A percentile compares a stretch with the other conserved stretches of the same genome.
Conservation (phyloP, 2,329 filamentous ascomycete species). For the Paraphaeosphaeria sporulosa region DNA sequence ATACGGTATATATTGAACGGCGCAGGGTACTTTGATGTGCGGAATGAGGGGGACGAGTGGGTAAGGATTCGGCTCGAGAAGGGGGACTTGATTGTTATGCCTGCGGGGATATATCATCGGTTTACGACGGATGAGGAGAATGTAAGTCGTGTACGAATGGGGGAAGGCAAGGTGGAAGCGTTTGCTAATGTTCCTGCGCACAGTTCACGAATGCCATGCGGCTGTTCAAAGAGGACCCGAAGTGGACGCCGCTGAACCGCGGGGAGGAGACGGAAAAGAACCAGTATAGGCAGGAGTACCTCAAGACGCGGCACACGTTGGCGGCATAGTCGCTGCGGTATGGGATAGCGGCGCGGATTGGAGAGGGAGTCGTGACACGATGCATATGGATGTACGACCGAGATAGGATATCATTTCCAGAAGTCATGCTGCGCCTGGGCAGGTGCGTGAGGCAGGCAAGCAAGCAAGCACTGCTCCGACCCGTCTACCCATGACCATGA, state of each 20-base stretch:
- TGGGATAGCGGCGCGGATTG: too few relatives aligned
- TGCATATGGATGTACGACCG: background rate
- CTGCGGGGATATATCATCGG: slow-evolving; percentile 94
- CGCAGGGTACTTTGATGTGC: slow-evolving; percentile 90
- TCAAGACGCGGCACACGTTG: slow-evolving; percentile 51
- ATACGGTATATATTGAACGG: slow-evolving; percentile 93
- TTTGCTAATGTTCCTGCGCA: slow-evolving; percentile 22
- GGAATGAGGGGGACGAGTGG: slow-evolving; percentile 84
- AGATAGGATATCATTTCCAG: background rate
- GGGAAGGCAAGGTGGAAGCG: background rate
- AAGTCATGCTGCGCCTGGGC: too few relatives aligned
- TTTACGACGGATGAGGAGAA: slow-evolving; percentile 95
- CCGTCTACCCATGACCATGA: background rate
- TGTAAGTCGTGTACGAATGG: slow-evolving; percentile 63
- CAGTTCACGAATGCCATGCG: slow-evolving; percentile 96
- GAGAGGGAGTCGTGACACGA: background rate
- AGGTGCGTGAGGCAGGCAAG: background rate
- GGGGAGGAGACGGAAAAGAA: slow-evolving; percentile 80
- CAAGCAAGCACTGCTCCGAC: background rate
- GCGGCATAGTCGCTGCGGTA: slow-evolving; percentile 7
- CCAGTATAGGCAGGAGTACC: slow-evolving; percentile 78
- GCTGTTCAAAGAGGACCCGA: slow-evolving; percentile 96
- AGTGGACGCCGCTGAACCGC: slow-evolving; percentile 95
- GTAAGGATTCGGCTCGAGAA: slow-evolving; percentile 85
- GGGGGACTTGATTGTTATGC: slow-evolving; percentile 89